phyloP scores from a whole-genome alignment of 257 asterid genomes.

The Solanum phureja region DNA sequence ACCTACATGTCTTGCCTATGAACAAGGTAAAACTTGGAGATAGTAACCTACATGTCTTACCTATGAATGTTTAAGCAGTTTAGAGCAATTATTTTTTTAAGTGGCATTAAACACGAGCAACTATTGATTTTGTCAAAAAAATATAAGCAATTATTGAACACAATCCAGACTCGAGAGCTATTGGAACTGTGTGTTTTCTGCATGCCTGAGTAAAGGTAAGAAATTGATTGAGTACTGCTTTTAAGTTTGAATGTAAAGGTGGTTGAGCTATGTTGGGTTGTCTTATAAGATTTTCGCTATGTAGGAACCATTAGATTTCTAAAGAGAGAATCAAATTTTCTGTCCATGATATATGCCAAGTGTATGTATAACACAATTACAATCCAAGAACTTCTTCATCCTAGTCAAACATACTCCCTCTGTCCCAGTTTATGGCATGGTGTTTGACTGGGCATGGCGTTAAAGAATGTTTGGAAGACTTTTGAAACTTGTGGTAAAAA shows the following conservation, averaged over 20 bases:
- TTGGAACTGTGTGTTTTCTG: background rate
- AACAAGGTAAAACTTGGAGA: background rate
- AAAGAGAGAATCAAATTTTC: background rate
- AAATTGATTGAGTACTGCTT: background rate
- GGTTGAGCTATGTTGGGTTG: background rate
- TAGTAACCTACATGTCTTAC: background rate
- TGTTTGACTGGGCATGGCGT: background rate
- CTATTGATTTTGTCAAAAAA: background rate
- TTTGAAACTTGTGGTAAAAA: background rate
- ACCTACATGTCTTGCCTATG: background rate
- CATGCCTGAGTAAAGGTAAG: background rate
- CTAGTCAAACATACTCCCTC: background rate
- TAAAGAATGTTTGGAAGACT: background rate
- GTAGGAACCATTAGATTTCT: background rate
- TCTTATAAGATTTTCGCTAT: background rate
- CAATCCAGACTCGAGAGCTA: background rate
- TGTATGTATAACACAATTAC: background rate
- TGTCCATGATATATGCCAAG: background rate
- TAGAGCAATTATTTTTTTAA: background rate
- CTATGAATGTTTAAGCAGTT: background rate
- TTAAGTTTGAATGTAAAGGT: background rate
- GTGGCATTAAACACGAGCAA: background rate
- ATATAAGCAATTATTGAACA: background rate
- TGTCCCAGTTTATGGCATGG: background rate
- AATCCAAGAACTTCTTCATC: background rate